Evolutionary conservation across 2,329 filamentous ascomycete species (phyloP), one percentile per base, ranked within the genome.

Genomic region (Chrysoporthe austroafricana): DNA sequence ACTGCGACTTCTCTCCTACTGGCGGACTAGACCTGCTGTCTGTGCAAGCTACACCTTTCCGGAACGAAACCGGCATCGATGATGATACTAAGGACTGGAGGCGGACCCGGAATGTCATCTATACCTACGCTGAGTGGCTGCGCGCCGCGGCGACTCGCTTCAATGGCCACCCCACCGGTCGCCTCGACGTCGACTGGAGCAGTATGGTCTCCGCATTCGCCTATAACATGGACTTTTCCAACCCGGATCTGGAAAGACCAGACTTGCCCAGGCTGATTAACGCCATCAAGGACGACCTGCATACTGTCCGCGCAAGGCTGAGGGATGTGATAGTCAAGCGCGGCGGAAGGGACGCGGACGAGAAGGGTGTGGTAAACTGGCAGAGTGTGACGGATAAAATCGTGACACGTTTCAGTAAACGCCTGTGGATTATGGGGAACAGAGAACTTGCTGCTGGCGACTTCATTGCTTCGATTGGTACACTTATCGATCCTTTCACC

Each of bases 351-450:
- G 16, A 73, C 74, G 1, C 78, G 78, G 50, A 76, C 79, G 16
- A 75, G 75, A 56, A 74, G 81, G 46, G 70, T 80, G 70, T 73
- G 32, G 73, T 86, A 34, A 79, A 92, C 73, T 94, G 91, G 91
- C 91, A 93, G 74, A 83, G 79, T 0, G 79, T 91, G 1, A 82
- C 84, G 0, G 91, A 94, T 72, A 84, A 90, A 81, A 80, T 94
- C 4, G 81, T 91, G 5, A 76, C 81, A 3, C 84, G 91, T 1
- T 93, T 90, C 72, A 83, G 84, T 5, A 79, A 84, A 36, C 81
- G 87, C 36, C 77, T 94, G 42, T 71, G 71, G 2, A 73, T 79
- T 2, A 77, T 86, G 70, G 75, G 73, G 0, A 72, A 75, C 21
- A 70, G 58, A 0, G 72, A 74, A 1, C 68, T 76, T 2, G 71